Base-by-base conservation (phyloP, 2,329 filamentous ascomycete genomes). In the Trichoderma oligosporum region DNA sequence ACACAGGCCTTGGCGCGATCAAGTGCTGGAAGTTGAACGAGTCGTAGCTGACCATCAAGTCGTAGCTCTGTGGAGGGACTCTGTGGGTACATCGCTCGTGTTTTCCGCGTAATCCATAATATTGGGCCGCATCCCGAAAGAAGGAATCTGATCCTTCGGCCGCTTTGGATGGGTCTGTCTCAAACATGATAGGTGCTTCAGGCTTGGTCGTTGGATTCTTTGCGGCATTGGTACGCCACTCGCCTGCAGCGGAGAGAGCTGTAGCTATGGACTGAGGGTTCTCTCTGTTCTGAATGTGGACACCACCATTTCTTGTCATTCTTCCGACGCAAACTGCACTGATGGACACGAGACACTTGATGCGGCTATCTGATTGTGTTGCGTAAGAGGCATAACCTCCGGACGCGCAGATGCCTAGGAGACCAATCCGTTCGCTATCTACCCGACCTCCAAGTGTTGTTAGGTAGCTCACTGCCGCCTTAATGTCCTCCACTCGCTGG, bases 381-480 rank as follows among this genome's bases (percentile, higher is more conserved):
- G 73, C 71, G 47, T 64, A 67, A 6, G 66, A 60, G 2, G 63
- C 67, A 48, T 74, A 76, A 7, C 70, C 71, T 11, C 74, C 73
- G 0, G 66, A 68, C 1, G 68, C 70, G 53, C 73, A 75, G 52
- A 76, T 71, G 2, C 74, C 74, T 0, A 76, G 61, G 1, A 68
- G 67, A 4, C 67, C 73, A 29, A 76, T 76, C n/a, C 62, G 61
- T 1, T 68, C 60, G 0, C 64, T 51, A 54, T 74, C 65, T 16
- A 75, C 67, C 14, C 24, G 31, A 2, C 65, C 60, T 2, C 63
- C 52, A 1, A 66, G 65, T 1, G 59, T 66, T 1, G 62, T 35
- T 2, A 75, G 62, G 58, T 69, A 76, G 25, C 66, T 68, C 7
- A 74, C 71, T 8, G 68, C 74, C 39, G 60, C 56, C 31, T 65